Evolutionary conservation across 2,329 filamentous ascomycete genomes (phyloP).

Genomic region (Venturiaceae sp.): DNA sequence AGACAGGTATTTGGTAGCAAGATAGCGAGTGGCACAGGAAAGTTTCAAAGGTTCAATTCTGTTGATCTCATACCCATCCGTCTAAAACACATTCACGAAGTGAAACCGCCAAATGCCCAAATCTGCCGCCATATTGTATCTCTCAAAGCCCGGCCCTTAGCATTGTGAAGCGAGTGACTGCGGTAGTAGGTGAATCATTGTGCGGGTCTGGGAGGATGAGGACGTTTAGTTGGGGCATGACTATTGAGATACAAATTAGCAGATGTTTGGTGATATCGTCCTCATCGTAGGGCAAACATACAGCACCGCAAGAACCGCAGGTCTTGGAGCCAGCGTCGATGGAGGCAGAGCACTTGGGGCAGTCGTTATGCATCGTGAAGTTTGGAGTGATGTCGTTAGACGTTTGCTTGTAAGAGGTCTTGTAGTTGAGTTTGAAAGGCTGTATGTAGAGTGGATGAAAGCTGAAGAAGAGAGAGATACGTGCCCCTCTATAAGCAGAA

Average conservation of each 20-base stretch:
- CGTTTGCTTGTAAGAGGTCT: not conserved
- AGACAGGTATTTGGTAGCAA: not conserved
- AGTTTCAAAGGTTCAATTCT: not conserved
- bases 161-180: not conserved
- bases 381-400: not conserved
- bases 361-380: conserved; percentile 14
- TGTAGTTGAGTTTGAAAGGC: not conserved
- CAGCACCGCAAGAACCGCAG: conserved; percentile 24
- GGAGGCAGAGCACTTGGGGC: conserved; percentile 28
- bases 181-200: not conserved
- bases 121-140: not conserved
- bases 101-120: not conserved
- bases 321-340: conserved; percentile 23
- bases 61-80: not conserved
- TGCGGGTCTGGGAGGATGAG: not conserved
- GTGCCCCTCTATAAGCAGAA: not conserved
- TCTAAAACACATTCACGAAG: not conserved
- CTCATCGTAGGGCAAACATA: not conserved
- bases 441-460: not conserved
- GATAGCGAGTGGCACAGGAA: not conserved
- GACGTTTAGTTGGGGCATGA: not conserved
- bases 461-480: not conserved
- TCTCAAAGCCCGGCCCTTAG: not conserved
- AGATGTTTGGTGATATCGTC: not conserved
- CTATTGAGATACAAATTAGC: not conserved